Percentiles rank a stretch among this genome's conserved stretches.
phyloP scores from a whole-genome alignment of 441 rosid species.

The Erysimum cheiri region DNA sequence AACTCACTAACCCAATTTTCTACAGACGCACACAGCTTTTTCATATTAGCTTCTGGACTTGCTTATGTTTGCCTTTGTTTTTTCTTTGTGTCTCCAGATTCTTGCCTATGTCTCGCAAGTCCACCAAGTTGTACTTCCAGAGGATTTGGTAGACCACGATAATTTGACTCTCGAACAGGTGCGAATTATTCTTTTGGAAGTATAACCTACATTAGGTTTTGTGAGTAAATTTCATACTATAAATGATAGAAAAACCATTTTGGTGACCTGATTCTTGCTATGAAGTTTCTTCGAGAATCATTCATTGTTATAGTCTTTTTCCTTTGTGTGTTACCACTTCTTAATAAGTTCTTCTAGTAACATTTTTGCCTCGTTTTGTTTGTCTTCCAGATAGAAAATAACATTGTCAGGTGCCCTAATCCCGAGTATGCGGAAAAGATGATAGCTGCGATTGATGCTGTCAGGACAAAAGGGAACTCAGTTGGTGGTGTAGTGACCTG shows the following conservation, averaged over 20 bases:
- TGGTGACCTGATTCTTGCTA: conserved; percentile 12
- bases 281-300: neutral
- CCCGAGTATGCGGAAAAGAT: conserved; percentile 94
- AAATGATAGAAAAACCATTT: neutral
- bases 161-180: conserved; percentile 84
- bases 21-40: neutral
- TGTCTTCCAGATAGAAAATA: conserved; percentile 78
- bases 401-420: conserved; percentile 95
- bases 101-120: conserved; percentile 96
- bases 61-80: conserved; percentile 5
- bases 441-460: conserved; percentile 89
- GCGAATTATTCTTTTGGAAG: neutral
- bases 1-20: neutral
- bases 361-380: conserved; percentile 20
- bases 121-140: conserved; percentile 84
- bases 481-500: conserved; percentile 97
- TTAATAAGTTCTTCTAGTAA: conserved; percentile 12
- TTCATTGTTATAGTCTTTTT: neutral
- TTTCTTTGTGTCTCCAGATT: conserved; percentile 54
- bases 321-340: too few relatives aligned
- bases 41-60: conserved; percentile 22
- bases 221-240: neutral
- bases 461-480: conserved; percentile 87
- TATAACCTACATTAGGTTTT: neutral
- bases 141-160: conserved; percentile 68